Conservation (phyloP, 2,329 filamentous ascomycete genomes). For the Sporothrix mexicana region DNA sequence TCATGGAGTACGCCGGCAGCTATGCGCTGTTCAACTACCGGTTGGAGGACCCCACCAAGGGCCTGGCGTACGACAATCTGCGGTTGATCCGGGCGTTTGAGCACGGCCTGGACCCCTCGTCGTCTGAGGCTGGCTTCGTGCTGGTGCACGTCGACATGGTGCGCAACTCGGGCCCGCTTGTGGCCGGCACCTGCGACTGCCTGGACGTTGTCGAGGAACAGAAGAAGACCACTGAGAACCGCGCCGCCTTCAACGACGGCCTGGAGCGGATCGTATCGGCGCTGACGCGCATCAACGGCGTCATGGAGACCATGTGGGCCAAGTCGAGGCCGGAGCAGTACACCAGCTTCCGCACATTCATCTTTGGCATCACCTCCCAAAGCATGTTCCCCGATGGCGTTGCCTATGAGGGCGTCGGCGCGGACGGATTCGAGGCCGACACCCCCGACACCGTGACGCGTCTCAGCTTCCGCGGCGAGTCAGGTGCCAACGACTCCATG, state of each 20-base stretch:
- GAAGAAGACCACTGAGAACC: conserved; percentile 47
- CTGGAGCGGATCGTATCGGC: conserved; percentile 66
- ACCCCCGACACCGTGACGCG: conserved; percentile 47
- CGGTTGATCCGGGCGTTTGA: conserved; percentile 91
- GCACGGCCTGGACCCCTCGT: conserved; percentile 81
- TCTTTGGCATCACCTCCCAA: conserved; percentile 93
- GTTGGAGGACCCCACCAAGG: conserved; percentile 60
- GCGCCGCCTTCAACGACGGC: conserved; percentile 67
- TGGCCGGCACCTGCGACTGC: conserved; percentile 72
- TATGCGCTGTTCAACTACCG: conserved; percentile 74
- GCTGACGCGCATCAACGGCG: conserved; percentile 72
- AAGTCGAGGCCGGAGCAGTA: conserved; percentile 82
- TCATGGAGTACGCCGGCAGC: conserved; percentile 82
- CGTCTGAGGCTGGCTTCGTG: conserved; percentile 95
- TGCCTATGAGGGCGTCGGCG: conserved; percentile 82
- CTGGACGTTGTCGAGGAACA: conserved; percentile 55
- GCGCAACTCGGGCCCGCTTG: conserved; percentile 77
- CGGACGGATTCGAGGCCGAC: conserved; percentile 44
- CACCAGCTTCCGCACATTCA: conserved; percentile 91
- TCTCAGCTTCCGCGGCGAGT: conserved; percentile 86
- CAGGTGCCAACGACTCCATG: conserved; percentile 93
- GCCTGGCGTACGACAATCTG: conserved; percentile 70
- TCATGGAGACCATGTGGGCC: conserved; percentile 92
- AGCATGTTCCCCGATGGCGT: conserved; percentile 94
- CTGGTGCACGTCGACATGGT: conserved; percentile 97